A percentile compares a stretch with the other conserved stretches of the same genome.
phyloP scores from a whole-genome alignment of 192 early-diverging fungal species.

The Mortierella antarctica region DNA sequence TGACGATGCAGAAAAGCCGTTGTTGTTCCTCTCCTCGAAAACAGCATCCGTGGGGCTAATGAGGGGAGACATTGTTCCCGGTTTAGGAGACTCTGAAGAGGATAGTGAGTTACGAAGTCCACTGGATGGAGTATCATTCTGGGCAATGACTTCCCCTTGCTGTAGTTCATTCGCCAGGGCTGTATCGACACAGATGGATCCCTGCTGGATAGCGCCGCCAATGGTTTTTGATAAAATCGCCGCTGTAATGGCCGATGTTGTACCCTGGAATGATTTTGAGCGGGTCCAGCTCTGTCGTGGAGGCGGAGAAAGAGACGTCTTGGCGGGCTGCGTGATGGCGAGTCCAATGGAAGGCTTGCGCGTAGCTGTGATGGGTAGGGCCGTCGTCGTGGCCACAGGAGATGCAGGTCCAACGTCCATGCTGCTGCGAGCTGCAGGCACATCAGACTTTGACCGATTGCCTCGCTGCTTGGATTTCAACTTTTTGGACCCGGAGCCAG shows the following conservation, averaged over 20 bases:
- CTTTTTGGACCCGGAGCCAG: conserved; percentile 28
- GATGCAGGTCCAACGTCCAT: background rate
- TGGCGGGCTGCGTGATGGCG: conserved; percentile 7
- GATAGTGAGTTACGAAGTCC: conserved; percentile 18
- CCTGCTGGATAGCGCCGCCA: background rate
- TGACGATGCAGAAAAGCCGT: background rate
- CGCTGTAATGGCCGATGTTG: background rate
- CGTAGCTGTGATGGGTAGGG: conserved; percentile 5
- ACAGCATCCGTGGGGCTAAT: background rate
- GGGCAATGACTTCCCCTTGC: background rate
- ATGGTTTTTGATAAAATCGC: background rate
- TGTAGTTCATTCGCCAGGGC: conserved; percentile 17
- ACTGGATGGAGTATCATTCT: conserved; percentile 2
- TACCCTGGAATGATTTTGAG: conserved; percentile 38
- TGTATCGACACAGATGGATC: conserved; percentile 8
- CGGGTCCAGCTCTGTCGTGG: conserved; percentile 45
- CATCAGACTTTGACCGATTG: conserved; percentile 37
- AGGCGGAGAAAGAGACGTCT: conserved; percentile 36
- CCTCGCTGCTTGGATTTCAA: conserved; percentile 9
- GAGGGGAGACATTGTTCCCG: conserved; percentile 2
- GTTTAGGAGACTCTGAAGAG: conserved; percentile 29
- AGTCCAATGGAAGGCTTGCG: conserved; percentile 9
- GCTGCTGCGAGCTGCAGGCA: background rate
- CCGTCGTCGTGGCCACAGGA: background rate
- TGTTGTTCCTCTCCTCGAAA: background rate